These are phyloP conservation scores for Pleoardoris graminearum DNA, from an alignment of 2,329 filamentous ascomycete genomes.

Conservation along the genomic window DNA sequence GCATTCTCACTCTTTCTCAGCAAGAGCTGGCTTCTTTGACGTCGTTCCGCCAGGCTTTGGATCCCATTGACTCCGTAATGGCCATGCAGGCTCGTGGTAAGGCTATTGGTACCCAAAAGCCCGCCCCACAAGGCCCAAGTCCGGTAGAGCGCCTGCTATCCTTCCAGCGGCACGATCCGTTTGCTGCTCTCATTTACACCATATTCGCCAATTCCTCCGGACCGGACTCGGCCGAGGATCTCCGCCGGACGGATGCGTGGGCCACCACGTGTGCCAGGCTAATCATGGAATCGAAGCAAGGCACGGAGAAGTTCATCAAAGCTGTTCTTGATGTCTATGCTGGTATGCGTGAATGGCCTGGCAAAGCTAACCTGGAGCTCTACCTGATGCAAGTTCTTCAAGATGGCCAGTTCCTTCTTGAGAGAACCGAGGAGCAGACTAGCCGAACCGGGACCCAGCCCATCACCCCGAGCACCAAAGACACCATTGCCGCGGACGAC, in stretches of 20 bases:
- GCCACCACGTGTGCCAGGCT: constrained; percentile 82
- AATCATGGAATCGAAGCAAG: constrained; percentile 75
- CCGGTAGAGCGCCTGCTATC: constrained; percentile 83
- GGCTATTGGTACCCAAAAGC: constrained; percentile 53
- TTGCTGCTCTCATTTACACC: constrained; percentile 83
- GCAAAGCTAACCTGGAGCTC: constrained; percentile 85
- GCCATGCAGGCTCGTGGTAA: constrained; percentile 64
- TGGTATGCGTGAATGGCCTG: constrained; percentile 84
- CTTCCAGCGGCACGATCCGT: constrained; percentile 84
- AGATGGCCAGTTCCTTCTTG: constrained; percentile 87
- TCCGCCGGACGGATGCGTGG: constrained; percentile 81
- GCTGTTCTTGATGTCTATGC: constrained; percentile 88
- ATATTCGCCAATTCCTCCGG: constrained; percentile 84
- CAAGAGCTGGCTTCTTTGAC: constrained; percentile 78
- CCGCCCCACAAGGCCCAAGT: constrained; percentile 57
- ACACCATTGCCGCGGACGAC: constrained; percentile 79
- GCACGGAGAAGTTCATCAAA: constrained; percentile 78
- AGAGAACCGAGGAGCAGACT: constrained; percentile 77
- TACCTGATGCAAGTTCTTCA: constrained; percentile 95
- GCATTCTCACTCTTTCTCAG: constrained; percentile 74
- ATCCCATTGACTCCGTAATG: constrained; percentile 81
- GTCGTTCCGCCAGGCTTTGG: constrained; percentile 75
- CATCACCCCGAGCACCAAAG: constrained; percentile 73
- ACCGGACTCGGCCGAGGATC: constrained; percentile 79
- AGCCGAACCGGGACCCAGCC: constrained; percentile 70